Base-by-base conservation (phyloP, 2,329 filamentous ascomycete species). In the Ophiostoma quercus region DNA sequence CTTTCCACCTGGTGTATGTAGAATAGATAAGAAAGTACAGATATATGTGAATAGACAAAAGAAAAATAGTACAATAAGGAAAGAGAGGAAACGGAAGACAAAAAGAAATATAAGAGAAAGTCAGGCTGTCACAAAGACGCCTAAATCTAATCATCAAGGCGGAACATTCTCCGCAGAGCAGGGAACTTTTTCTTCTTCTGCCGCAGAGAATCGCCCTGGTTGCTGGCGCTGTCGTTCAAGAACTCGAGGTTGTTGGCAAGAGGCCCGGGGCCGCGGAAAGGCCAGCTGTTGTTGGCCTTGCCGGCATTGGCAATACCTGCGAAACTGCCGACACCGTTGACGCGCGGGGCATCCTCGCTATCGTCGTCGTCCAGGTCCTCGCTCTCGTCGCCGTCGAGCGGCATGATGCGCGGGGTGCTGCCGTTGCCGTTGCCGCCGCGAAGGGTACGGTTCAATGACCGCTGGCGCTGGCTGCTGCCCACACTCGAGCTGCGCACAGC, bases 171-270 rank as follows among this genome's bases (percentile, higher is more conserved):
- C 77, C 90, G 86, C 76, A 92, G 78, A 69, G 82, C 80, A 60
- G 84, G 83, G 78, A 92, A 92, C 78, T 89, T 90, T 83, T 91
- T 92, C 80, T 85, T 87, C 80, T 79, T 83, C 7, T 51, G 60
- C 41, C 22, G 16, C 19, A 32, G 29, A 34, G 16, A 25, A 19
- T 4, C 66, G 41, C 41, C 66, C 39, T 22, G 34, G 32, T 60
- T 51, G 29, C 25, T 65, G 19, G 16, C 29, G 34, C 47, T 29
- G 16, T 34, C 69, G 37, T 34, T 16, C 9, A 34, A 29, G 9
- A 16, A 25, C 32, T 22, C 32, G 67, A 25, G 67, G 69, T 71
- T 74, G 75, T 62, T 72, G 8, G 62, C 62, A 11, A 34, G 16
- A 19, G 29, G 14, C 7, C 60, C 60, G 5, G 60, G 29, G 67